phyloP scores from a whole-genome alignment of 2,329 filamentous ascomycete species.

The Colletotrichum chrysophilum region DNA sequence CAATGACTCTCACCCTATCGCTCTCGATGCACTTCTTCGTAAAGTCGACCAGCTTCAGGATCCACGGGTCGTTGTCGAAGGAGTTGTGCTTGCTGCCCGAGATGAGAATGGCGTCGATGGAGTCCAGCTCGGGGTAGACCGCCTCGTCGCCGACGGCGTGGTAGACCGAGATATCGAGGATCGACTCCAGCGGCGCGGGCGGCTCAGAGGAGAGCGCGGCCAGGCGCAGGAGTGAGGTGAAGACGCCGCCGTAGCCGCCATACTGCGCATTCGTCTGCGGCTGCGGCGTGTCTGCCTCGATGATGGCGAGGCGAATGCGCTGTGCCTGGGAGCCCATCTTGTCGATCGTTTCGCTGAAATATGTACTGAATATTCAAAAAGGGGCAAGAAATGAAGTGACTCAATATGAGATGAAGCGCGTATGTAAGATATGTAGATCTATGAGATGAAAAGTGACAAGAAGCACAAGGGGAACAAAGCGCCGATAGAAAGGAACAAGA shows the following conservation, averaged over 20 bases:
- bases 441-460: background rate
- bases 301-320: slow-evolving; percentile 81
- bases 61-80: slow-evolving; percentile 79
- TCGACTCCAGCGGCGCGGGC: slow-evolving; percentile 43
- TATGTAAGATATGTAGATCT: background rate
- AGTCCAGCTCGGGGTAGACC: slow-evolving; percentile 73
- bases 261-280: slow-evolving; percentile 68
- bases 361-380: background rate
- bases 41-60: slow-evolving; percentile 74
- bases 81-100: slow-evolving; percentile 78
- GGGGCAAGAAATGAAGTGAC: background rate
- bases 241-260: slow-evolving; percentile 75
- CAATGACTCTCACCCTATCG: slow-evolving; percentile 72
- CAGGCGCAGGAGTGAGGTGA: slow-evolving; percentile 62
- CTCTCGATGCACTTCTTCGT: slow-evolving; percentile 63
- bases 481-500: background rate
- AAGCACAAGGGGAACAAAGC: background rate
- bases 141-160: slow-evolving; percentile 71
- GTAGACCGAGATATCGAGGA: slow-evolving; percentile 67
- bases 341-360: background rate
- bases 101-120: slow-evolving; percentile 83
- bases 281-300: slow-evolving; percentile 85
- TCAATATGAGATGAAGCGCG: background rate
- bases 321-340: slow-evolving; percentile 25
- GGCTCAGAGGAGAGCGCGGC: slow-evolving; percentile 54